phyloP scores from a whole-genome alignment of 2,329 filamentous ascomycete species.

The Teratosphaeria viscida region DNA sequence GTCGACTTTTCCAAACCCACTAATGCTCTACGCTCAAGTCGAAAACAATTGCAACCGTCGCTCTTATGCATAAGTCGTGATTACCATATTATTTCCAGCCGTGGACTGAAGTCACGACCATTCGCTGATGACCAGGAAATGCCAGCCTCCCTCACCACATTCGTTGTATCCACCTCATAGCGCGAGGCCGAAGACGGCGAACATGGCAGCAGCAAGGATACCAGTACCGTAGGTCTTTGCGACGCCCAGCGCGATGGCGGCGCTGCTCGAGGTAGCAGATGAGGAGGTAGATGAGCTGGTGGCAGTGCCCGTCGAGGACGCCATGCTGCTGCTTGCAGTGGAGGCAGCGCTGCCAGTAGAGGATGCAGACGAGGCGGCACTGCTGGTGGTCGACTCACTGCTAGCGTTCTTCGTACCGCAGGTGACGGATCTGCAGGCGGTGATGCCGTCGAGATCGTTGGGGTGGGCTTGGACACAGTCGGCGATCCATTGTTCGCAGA shows the following conservation, averaged over 20 bases:
- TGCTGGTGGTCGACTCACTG: constrained; percentile 21
- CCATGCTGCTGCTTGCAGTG: constrained; percentile 14
- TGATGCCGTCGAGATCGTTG: constrained; percentile 28
- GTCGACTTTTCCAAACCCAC: neutral
- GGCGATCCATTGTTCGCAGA: constrained; percentile 44
- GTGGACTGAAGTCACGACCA: neutral
- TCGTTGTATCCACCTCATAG: constrained; percentile 33
- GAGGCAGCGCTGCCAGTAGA: constrained; percentile 20
- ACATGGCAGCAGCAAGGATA: constrained; percentile 38
- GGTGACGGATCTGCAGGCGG: constrained; percentile 36
- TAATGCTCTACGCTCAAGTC: neutral
- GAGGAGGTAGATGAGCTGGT: constrained; percentile 7
- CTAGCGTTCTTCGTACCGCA: constrained; percentile 45
- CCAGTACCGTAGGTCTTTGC: constrained; percentile 43
- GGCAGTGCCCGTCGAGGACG: constrained; percentile 10
- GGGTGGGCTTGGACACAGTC: constrained; percentile 32
- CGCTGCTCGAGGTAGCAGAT: constrained; percentile 28
- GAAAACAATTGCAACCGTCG: neutral
- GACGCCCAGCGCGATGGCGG: constrained; percentile 36
- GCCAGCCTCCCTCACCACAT: neutral
- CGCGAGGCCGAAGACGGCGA: constrained; percentile 47
- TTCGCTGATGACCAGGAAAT: neutral
- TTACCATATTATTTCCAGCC: neutral
- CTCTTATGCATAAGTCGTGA: neutral
- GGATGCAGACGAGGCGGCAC: constrained; percentile 13